Base-by-base conservation (phyloP, 2,329 filamentous ascomycete species). In the Purpureocillium takamizusanense region DNA sequence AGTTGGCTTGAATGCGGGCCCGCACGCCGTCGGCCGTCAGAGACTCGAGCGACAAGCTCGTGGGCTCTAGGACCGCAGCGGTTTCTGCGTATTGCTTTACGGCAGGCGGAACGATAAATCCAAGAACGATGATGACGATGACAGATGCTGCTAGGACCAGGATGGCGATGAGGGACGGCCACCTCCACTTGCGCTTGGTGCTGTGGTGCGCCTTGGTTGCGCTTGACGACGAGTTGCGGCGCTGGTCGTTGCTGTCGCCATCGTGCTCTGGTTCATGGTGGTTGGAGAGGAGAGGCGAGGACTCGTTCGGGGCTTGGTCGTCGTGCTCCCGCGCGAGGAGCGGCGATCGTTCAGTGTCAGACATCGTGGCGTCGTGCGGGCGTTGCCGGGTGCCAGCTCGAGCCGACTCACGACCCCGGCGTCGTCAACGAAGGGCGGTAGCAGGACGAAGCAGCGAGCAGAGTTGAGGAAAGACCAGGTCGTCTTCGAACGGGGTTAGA, bases 21-120 rank as follows among this genome's bases (percentile, higher is more conserved):
- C 74, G 77, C 8, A 95, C 76, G 11, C 92, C 90, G 42, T 81
- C 72, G 7, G 77, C 55, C 0, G 87, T 95, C 47, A 95, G 83
- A 2, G 83, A 86, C 52, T 92, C 84, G 42, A 98, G 79, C 2
- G 88, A 87, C 15, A 98, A 63, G 48, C 81, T 84, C 6, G 83
- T 88, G 2, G 92, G 86, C 54, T 89, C 78, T 47, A 98, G 76
- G 14, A 90, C 78, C 17, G 82, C 72, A 3, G 89, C 86, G 58
- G 89, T 72, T 61, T 90, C 83, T 35, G 84, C 86, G 60, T 98
- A 98, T 55, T 86, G 76, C 60, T 94, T 79, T 10, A 94, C 77
- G 7, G 82, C 77, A 13, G 83, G 79, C 2, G 90, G 89, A 0
- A 83, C 76, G 38, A 94, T 74, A 62, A 95, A 95, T 13, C 81